Base-by-base conservation (phyloP, 495 filamentous ascomycete genomes). In the Podospora pseudopauciseta region DNA sequence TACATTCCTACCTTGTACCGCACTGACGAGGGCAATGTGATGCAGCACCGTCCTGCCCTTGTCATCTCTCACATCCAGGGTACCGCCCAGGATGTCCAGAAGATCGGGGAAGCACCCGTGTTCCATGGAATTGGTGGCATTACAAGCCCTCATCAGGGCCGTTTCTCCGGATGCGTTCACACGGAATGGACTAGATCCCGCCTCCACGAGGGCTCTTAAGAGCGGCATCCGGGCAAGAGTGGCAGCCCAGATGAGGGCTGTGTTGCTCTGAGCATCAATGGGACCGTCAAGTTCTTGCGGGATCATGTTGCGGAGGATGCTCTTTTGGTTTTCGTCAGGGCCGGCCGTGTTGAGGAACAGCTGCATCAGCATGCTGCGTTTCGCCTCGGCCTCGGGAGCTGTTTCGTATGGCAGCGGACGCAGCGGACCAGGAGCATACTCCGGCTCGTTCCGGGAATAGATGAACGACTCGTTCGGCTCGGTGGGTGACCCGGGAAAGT, bases 201-300 rank as follows among this genome's bases (percentile, higher is more conserved):
- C 89, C 6, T 86, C 82, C 69, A 99, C 90, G 0, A 99, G 83
- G 2, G 92, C 88, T 65, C 91, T 85, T 53, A 97, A 78, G 6
- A 97, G 83, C 11, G 90, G 85, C 74, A 94, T 87, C 23, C 92
- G 89, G n/a, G 91, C 92, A 60, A 98, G 84, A 54, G 94, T 96
- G 11, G 95, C 93, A n/a, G 94, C 95, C 95, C 95, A 99, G 73
- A 97, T 94, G 34, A 99, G 82, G 26, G 95, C 92, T 65, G 91
- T 97, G 76, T 97, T 93, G 26, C 88, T 88, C 65, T 91, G 91
- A 5, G 87, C 81, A 73, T 99, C 95, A 65, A 99, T 88, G 9
- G 96, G 94, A 32, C 92, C 86, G 73, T 99, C 95, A 32, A 98
- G 86, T 65, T 97, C 93, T 27, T 90, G 82, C 1, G 90, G 87